phyloP scores from a whole-genome alignment of 1,284 basidiomycete genomes.

The Rhizopogon hawkerae region DNA sequence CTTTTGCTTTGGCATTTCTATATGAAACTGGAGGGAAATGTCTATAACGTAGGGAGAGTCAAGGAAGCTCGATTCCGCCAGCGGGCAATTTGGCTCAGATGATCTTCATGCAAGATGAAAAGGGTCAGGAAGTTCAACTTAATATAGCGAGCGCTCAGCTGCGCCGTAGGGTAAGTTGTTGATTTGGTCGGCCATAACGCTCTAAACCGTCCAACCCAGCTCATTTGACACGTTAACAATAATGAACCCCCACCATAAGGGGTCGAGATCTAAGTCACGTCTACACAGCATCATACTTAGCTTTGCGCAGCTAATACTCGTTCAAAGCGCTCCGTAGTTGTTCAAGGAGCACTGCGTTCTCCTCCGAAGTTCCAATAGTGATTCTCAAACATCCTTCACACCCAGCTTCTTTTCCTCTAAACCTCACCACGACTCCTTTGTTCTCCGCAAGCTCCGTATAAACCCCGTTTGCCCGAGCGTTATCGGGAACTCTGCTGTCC shows the following conservation, averaged over 20 bases:
- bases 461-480: conserved; percentile 55
- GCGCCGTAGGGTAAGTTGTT: background rate
- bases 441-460: conserved; percentile 85
- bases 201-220: background rate
- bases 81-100: background rate
- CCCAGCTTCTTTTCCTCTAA: conserved; percentile 78
- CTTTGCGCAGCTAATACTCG: background rate
- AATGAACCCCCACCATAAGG: background rate
- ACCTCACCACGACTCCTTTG: conserved; percentile 85
- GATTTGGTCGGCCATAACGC: background rate
- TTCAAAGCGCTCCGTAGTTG: conserved; percentile 42
- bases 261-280: background rate
- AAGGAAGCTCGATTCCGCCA: background rate
- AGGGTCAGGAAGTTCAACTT: background rate
- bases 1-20: conserved; percentile 50
- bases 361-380: conserved; percentile 81
- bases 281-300: background rate
- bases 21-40: conserved; percentile 1
- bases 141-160: background rate
- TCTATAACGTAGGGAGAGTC: background rate
- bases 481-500: conserved; percentile 46
- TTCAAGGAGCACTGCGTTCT: conserved; percentile 55
- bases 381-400: conserved; percentile 86
- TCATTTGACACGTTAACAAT: conserved; percentile 2
- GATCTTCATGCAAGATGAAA: conserved; percentile 1